Evolutionary conservation across 2,329 filamentous ascomycete genomes (phyloP).

Genomic region (Coleophoma crateriformis): DNA sequence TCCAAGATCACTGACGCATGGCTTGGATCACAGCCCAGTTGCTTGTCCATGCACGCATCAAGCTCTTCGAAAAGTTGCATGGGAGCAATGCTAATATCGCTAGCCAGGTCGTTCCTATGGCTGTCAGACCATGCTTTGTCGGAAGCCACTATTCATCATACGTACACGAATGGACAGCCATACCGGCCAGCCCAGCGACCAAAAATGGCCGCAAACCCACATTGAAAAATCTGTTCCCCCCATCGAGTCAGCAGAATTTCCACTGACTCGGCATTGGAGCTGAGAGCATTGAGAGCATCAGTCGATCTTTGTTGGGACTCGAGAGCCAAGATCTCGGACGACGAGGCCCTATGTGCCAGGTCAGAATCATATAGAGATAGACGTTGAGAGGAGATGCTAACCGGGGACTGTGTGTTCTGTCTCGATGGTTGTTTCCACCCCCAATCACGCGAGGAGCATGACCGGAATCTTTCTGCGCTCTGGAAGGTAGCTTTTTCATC

Average conservation of each 20-base stretch:
- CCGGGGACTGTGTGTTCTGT: not conserved
- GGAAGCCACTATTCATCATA: conserved; percentile 1
- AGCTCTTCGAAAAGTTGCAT: conserved; percentile 13
- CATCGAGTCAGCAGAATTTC: not conserved
- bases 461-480: not conserved
- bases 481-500: not conserved
- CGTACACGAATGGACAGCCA: conserved; percentile 35
- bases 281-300: not conserved
- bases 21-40: conserved; percentile 12
- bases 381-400: not conserved
- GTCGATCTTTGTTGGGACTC: not conserved
- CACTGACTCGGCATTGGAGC: not conserved
- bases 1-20: conserved; percentile 1
- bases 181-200: conserved; percentile 37
- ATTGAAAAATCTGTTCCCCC: conserved; percentile 1
- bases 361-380: not conserved
- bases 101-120: conserved; percentile 2
- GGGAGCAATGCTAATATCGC: conserved; percentile 2
- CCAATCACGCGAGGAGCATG: not conserved
- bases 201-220: conserved; percentile 32
- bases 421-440: not conserved
- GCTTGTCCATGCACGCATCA: conserved; percentile 28
- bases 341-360: not conserved
- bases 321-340: not conserved
- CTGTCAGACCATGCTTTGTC: not conserved